Evolutionary conservation across 192 early-diverging fungal species (phyloP), one percentile per base, ranked within the genome.

Genomic region (Coemansia sp.): DNA sequence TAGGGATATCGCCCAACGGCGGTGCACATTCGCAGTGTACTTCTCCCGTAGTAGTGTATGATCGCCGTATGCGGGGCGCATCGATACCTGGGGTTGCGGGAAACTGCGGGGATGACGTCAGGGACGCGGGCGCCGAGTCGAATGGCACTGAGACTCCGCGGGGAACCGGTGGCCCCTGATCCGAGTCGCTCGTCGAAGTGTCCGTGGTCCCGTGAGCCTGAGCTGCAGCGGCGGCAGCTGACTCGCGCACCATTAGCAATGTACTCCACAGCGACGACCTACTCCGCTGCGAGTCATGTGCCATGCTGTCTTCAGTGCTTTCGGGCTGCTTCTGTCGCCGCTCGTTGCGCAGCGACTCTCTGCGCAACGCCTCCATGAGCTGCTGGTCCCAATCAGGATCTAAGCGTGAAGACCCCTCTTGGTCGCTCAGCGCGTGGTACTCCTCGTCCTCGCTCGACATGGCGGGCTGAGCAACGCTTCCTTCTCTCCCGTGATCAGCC

Each of bases 101-200:
- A 18, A 71, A 59, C 62, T 75, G 77, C 9, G 78, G 78, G 12
- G 78, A 80, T 2, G 78, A 72, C 4, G 75, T 25, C 10, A 80
- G 69, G 21, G 72, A 75, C 43, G 78, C 78, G 0, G 78, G 78
- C 11, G 78, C 78, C 3, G 78, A 81, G 36, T 72, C 72, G 23
- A 80, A 73, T 33, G 77, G 61, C n/a, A 48, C 12, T 14, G 57
- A 14, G 41, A 64, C 11, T 23, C 65, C 38, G 14, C 33, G 33
- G 31, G 16, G n/a, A 14, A 56, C 28, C 2, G 33, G 39, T 55
- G 50, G 25, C 0, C 25, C 18, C 28, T 18, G 33, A 26, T 62
- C 59, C 21, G 66, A 68, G 25, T 48, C 66, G 13, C 59, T 55
- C 35, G 65, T 50, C n/a, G 34, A 35, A 53, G 13, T 33, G 14